Conservation (phyloP, 176 grass and related monocot genomes). For the Bonia amplexicaulis region DNA sequence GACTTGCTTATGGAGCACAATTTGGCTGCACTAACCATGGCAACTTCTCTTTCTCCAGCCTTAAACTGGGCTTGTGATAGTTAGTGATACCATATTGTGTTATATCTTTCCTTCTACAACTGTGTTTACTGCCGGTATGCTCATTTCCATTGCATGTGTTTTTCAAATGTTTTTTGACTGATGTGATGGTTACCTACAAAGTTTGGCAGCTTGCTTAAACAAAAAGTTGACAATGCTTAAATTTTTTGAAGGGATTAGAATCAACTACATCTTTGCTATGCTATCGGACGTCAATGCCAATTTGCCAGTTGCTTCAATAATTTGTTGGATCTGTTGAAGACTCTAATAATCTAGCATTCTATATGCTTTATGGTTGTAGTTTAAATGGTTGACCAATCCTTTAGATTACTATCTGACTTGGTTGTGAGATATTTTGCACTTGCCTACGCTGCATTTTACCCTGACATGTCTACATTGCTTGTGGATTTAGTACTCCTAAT, state of each 20-base stretch:
- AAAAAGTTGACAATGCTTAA: neutral
- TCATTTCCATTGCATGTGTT: neutral
- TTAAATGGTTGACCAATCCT: neutral
- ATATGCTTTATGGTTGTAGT: neutral
- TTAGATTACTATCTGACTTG: neutral
- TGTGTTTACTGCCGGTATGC: neutral
- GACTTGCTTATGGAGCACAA: too few species aligned
- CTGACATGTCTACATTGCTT: neutral
- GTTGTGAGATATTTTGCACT: neutral
- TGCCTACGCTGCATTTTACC: neutral
- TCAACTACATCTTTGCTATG: neutral
- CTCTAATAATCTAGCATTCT: neutral
- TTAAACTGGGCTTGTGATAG: neutral
- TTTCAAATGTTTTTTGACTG: neutral
- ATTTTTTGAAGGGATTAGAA: neutral
- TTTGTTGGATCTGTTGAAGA: neutral
- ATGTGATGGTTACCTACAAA: neutral
- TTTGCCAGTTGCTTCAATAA: neutral
- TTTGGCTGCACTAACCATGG: neutral
- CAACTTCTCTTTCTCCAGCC: neutral
- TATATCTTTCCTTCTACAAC: neutral
- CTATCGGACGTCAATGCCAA: neutral
- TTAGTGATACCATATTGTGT: neutral
- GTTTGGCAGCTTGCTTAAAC: neutral
- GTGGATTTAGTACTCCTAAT: slow-evolving; percentile 7